These are phyloP conservation scores for Aspergillus alliaceus DNA, from an alignment of 2,329 filamentous ascomycete genomes.

Conservation along the genomic window DNA sequence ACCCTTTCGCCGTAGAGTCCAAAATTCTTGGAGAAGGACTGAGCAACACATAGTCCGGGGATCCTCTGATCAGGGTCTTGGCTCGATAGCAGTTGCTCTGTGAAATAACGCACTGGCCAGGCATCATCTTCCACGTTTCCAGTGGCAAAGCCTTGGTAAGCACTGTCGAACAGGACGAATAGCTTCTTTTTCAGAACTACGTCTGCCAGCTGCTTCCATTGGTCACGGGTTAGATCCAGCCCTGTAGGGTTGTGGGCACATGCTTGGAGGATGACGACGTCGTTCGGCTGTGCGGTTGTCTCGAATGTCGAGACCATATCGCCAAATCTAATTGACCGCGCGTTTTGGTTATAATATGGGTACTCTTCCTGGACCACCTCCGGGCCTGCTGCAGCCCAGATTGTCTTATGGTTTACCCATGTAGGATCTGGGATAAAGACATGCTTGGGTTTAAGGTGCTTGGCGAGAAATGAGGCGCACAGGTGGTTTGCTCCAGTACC, in stretches of 20 bases:
- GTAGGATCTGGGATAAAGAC: conserved; percentile 88
- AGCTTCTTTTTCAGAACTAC: conserved; percentile 71
- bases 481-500: conserved; percentile 89
- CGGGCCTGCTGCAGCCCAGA: conserved; percentile 56
- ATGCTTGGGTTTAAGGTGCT: conserved; percentile 68
- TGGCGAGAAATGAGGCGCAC: conserved; percentile 79
- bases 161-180: conserved; percentile 91
- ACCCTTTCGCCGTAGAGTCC: conserved; percentile 89
- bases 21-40: conserved; percentile 57
- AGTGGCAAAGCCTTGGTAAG: conserved; percentile 91
- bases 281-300: conserved; percentile 72
- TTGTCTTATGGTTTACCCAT: conserved; percentile 93
- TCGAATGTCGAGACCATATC: conserved; percentile 74
- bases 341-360: conserved; percentile 75
- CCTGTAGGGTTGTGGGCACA: conserved; percentile 97
- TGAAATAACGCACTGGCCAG: conserved; percentile 80
- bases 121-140: conserved; percentile 77
- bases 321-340: conserved; percentile 23
- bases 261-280: conserved; percentile 82
- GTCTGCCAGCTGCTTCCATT: conserved; percentile 78
- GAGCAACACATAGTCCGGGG: conserved; percentile 44
- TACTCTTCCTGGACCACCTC: conserved; percentile 62
- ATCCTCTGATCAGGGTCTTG: not conserved
- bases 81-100: conserved; percentile 34
- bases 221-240: conserved; percentile 77